phyloP scores from a whole-genome alignment of 2,329 filamentous ascomycete species.

The Aspergillus ustus region DNA sequence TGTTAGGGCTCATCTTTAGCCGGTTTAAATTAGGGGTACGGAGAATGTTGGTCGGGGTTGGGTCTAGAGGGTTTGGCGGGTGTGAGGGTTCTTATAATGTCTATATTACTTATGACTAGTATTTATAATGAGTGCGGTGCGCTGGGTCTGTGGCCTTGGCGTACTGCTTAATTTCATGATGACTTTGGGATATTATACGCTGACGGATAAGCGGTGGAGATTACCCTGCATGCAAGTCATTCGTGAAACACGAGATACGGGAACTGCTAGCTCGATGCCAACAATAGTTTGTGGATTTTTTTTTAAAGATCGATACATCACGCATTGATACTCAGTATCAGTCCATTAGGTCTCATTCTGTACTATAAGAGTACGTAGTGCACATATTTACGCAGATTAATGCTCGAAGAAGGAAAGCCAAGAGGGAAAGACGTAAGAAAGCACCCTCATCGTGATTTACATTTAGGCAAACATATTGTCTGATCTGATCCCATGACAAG shows the following conservation, averaged over 20 bases:
- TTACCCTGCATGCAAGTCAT: slow-evolving; percentile 1
- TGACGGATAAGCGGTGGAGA: neutral
- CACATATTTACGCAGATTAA: slow-evolving; percentile 29
- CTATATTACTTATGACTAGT: slow-evolving; percentile 11
- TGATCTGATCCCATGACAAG: slow-evolving; percentile 14
- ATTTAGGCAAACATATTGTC: slow-evolving; percentile 23
- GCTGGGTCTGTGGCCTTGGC: neutral
- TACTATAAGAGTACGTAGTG: slow-evolving; percentile 21
- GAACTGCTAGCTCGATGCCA: neutral
- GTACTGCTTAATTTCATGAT: slow-evolving; percentile 7
- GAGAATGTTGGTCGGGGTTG: neutral
- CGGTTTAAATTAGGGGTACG: neutral
- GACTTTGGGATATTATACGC: neutral
- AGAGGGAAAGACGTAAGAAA: slow-evolving; percentile 15
- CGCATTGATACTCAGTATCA: neutral
- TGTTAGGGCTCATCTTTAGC: neutral
- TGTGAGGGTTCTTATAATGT: slow-evolving; percentile 4
- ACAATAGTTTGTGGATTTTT: neutral
- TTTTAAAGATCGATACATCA: neutral
- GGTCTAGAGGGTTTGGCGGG: neutral
- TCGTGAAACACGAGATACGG: neutral
- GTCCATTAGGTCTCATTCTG: slow-evolving; percentile 6
- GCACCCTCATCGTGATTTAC: slow-evolving; percentile 24
- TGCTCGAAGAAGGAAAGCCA: slow-evolving; percentile 15
- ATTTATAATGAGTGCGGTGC: slow-evolving; percentile 9